Conservation (phyloP, 2,329 filamentous ascomycete genomes). For the Neofusicoccum cordaticola region DNA sequence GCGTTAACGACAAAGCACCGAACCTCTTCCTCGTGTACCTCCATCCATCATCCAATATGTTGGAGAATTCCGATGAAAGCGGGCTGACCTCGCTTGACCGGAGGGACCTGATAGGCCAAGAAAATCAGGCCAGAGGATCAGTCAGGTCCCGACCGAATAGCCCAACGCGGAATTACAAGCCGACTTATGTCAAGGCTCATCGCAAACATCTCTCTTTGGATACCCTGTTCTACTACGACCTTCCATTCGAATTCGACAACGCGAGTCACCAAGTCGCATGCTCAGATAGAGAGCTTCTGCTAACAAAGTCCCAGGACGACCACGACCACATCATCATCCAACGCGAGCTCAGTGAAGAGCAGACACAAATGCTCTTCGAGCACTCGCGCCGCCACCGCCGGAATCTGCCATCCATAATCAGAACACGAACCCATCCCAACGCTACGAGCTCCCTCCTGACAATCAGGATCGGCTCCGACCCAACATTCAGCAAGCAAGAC, state of each 20-base stretch:
- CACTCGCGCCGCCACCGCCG: not conserved
- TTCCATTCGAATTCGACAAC: slow-evolving; percentile 4
- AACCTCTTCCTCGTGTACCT: not conserved
- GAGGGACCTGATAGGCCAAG: not conserved
- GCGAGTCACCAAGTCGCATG: not conserved
- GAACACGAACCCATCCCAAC: not conserved
- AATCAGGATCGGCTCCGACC: not conserved
- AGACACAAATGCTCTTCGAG: not conserved
- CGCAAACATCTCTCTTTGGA: slow-evolving; percentile 8
- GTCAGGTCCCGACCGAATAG: not conserved
- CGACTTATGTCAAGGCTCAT: not conserved
- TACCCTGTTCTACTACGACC: slow-evolving; percentile 13
- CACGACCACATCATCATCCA: not conserved
- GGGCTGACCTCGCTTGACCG: not conserved
- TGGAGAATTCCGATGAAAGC: not conserved
- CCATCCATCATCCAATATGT: not conserved
- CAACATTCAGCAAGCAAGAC: not conserved
- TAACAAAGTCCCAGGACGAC: not conserved
- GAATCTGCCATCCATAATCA: not conserved
- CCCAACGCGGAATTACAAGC: not conserved
- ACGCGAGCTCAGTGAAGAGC: not conserved
- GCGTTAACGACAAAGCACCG: not conserved
- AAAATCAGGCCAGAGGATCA: not conserved
- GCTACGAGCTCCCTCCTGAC: not conserved
- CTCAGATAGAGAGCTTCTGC: not conserved